Conservation (phyloP, 176 grass and related monocot species). For the Cenchrus americanus region DNA sequence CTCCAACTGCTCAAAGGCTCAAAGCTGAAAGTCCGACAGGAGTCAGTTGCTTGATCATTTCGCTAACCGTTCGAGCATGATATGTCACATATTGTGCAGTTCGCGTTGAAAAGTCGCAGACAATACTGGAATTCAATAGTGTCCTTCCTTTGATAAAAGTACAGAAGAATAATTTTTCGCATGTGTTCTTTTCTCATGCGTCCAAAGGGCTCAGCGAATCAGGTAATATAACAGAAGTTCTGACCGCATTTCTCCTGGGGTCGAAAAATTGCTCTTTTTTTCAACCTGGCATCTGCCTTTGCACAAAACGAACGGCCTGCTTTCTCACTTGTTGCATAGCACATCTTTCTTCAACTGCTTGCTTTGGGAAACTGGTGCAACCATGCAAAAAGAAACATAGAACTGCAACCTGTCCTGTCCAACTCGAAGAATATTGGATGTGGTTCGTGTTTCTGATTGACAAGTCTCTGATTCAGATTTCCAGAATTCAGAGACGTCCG, state of each 20-base stretch:
- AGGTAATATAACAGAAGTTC: background rate
- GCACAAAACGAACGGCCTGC: background rate
- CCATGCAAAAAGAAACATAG: background rate
- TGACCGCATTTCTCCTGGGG: background rate
- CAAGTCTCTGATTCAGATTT: background rate
- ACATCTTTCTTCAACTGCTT: background rate
- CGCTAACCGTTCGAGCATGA: background rate
- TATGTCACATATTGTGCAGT: background rate
- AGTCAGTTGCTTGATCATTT: background rate
- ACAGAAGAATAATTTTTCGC: background rate
- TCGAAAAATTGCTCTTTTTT: background rate
- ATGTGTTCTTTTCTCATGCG: conserved; percentile 2
- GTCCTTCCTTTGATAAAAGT: background rate
- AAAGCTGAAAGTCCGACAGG: background rate
- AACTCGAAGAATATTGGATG: background rate
- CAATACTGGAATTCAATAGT: background rate
- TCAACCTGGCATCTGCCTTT: conserved; percentile 10
- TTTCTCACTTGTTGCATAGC: background rate
- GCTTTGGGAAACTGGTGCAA: background rate
- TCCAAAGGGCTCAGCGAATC: background rate
- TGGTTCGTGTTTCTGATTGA: background rate
- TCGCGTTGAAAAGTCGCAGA: background rate
- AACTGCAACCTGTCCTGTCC: background rate
- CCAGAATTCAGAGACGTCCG: background rate
- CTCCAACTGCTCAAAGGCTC: background rate